These are phyloP conservation scores for Pichia eremophila DNA, from an alignment of 805 yeast genomes.

Conservation along the genomic window DNA sequence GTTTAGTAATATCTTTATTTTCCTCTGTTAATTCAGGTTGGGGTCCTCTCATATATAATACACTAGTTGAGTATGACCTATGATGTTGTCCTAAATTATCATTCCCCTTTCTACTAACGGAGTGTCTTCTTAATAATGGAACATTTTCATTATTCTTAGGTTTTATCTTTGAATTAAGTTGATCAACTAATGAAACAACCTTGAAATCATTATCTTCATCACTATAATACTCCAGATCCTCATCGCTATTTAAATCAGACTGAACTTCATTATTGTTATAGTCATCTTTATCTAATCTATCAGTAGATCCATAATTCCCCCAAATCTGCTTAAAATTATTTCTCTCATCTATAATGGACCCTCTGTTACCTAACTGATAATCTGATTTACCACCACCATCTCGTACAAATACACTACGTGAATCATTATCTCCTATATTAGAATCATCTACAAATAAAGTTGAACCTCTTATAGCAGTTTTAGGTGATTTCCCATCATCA, in stretches of 20 bases:
- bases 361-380: neutral
- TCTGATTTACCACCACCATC: neutral
- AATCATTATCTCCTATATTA: neutral
- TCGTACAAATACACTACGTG: neutral
- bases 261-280: neutral
- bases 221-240: neutral
- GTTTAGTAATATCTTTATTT: slow-evolving; percentile 21
- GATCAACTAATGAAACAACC: neutral
- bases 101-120: neutral
- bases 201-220: neutral
- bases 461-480: neutral
- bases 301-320: neutral
- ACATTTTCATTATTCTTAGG: neutral
- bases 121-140: neutral
- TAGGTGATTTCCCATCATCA: neutral
- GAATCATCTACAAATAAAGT: neutral
- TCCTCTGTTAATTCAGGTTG: slow-evolving; percentile 10
- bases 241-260: neutral
- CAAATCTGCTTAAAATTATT: neutral
- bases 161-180: neutral
- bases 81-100: slow-evolving; percentile 9
- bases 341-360: neutral
- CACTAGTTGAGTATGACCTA: slow-evolving; percentile 14
- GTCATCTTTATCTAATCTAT: neutral
- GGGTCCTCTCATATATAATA: slow-evolving; percentile 5